Conservation (phyloP, 805 yeast genomes). For the Monosporozyma servazzii region DNA sequence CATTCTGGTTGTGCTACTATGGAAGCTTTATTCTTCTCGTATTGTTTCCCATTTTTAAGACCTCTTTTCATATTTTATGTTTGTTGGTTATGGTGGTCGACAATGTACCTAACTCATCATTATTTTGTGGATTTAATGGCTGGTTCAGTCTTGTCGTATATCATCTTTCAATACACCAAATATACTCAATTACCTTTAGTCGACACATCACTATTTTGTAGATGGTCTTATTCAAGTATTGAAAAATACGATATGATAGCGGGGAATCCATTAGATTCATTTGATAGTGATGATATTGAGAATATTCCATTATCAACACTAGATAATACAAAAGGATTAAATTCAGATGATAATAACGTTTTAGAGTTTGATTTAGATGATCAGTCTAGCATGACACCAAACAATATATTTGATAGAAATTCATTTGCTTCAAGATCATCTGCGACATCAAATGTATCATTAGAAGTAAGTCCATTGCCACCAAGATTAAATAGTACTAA, state of each 20-base stretch:
- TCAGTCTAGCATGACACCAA: constrained; percentile 9
- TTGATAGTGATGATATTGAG: constrained; percentile 26
- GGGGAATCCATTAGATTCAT: constrained; percentile 31
- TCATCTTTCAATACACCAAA: constrained; percentile 61
- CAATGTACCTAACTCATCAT: constrained; percentile 96
- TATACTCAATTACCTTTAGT: constrained; percentile 58
- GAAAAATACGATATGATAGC: constrained; percentile 27
- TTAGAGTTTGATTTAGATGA: constrained; percentile 21
- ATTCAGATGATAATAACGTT: constrained; percentile 3
- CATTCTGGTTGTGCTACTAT: constrained; percentile 92
- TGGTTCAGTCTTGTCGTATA: constrained; percentile 78
- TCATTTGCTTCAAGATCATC: constrained; percentile 27
- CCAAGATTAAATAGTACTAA: constrained; percentile 5
- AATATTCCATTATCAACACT: constrained; percentile 17
- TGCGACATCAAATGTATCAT: constrained; percentile 30
- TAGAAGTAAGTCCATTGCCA: constrained; percentile 12
- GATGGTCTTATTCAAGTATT: constrained; percentile 54
- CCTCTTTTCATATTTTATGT: constrained; percentile 69
- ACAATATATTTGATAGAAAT: constrained; percentile 26
- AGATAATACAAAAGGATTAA: constrained; percentile 8
- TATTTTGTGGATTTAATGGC: constrained; percentile 88
- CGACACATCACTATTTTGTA: constrained; percentile 45
- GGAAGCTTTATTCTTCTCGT: constrained; percentile 80
- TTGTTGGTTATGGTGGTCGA: constrained; percentile 96
- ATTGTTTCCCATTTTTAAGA: constrained; percentile 65